Evolutionary conservation across 2,329 filamentous ascomycete species (phyloP).

Genomic region (Fusarium sp.): DNA sequence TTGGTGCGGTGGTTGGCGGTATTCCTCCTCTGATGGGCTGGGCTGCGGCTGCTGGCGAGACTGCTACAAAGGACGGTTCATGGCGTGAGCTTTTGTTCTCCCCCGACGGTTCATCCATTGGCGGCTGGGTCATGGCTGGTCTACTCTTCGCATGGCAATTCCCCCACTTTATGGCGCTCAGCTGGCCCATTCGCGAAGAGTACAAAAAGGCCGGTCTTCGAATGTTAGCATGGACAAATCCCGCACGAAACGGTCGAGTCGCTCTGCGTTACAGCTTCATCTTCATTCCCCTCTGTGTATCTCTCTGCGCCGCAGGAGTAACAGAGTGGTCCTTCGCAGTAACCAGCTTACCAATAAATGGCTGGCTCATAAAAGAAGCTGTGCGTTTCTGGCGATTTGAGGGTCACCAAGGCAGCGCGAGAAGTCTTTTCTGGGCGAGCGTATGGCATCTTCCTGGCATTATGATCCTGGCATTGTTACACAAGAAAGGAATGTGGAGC

Average conservation of each 20-base stretch:
- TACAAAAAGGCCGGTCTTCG: slow-evolving; percentile 77
- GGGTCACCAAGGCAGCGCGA: slow-evolving; percentile 82
- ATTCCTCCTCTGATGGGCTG: slow-evolving; percentile 98
- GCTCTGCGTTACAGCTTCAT: slow-evolving; percentile 86
- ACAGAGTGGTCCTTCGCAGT: slow-evolving; percentile 87
- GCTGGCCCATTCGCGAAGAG: slow-evolving; percentile 88
- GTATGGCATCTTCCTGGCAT: slow-evolving; percentile 95
- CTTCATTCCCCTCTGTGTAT: slow-evolving; percentile 88
- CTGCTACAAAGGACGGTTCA: slow-evolving; percentile 77
- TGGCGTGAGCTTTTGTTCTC: slow-evolving; percentile 83
- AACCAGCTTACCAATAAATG: slow-evolving; percentile 84
- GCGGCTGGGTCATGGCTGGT: slow-evolving; percentile 88
- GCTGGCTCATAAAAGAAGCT: slow-evolving; percentile 85
- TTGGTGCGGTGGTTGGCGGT: slow-evolving; percentile 89
- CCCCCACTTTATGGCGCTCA: slow-evolving; percentile 95
- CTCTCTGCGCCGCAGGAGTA: slow-evolving; percentile 79
- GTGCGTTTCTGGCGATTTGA: slow-evolving; percentile 82
- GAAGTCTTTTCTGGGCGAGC: slow-evolving; percentile 94
- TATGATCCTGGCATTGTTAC: slow-evolving; percentile 87
- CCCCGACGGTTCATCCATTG: slow-evolving; percentile 68
- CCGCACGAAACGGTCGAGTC: slow-evolving; percentile 84
- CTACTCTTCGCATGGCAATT: slow-evolving; percentile 97
- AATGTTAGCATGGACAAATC: slow-evolving; percentile 89
- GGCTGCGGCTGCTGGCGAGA: slow-evolving; percentile 92
- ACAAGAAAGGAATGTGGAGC: slow-evolving; percentile 93